A percentile compares a stretch with the other conserved stretches of the same genome.
These are phyloP conservation scores for Claviceps arundinis DNA, from an alignment of 2,329 filamentous ascomycete genomes.

Conservation along the genomic window DNA sequence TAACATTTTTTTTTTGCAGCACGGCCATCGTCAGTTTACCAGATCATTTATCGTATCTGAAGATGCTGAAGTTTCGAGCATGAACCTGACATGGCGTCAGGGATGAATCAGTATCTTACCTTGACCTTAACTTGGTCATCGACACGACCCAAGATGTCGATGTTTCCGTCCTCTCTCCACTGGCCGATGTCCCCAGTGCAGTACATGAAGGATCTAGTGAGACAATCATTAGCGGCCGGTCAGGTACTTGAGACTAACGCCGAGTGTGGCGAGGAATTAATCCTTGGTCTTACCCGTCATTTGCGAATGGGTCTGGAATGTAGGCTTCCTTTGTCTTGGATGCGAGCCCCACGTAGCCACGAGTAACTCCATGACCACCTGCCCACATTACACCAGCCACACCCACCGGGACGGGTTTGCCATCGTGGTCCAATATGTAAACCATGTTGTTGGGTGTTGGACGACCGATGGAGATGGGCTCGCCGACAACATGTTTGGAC, in stretches of 20 bases:
- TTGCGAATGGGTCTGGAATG: conserved; percentile 35
- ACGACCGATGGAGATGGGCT: conserved; percentile 36
- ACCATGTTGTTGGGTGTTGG: conserved; percentile 44
- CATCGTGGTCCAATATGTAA: conserved; percentile 37
- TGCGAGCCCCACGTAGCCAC: conserved; percentile 41
- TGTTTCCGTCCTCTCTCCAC: conserved; percentile 38
- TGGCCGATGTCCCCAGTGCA: conserved; percentile 46
- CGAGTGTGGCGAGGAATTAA: not conserved
- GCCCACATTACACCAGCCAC: conserved; percentile 42
- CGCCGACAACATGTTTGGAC: conserved; percentile 32
- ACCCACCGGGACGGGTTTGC: conserved; percentile 31
- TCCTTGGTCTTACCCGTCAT: conserved; percentile 30
- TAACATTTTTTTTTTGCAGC: conserved; percentile 5
- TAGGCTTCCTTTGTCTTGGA: conserved; percentile 37
- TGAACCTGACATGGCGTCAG: not conserved
- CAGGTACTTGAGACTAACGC: conserved; percentile 3
- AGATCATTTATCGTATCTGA: not conserved
- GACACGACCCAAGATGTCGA: conserved; percentile 42
- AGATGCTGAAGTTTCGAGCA: not conserved
- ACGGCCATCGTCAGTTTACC: not conserved
- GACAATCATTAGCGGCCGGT: conserved; percentile 2
- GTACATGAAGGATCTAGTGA: conserved; percentile 35
- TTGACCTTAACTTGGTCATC: conserved; percentile 52
- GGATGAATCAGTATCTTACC: conserved; percentile 15
- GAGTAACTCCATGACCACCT: conserved; percentile 39